A percentile compares a stretch with the other conserved stretches of the same genome.
Conservation (phyloP, 2,329 filamentous ascomycete genomes). For the Exophiala mesophila region DNA sequence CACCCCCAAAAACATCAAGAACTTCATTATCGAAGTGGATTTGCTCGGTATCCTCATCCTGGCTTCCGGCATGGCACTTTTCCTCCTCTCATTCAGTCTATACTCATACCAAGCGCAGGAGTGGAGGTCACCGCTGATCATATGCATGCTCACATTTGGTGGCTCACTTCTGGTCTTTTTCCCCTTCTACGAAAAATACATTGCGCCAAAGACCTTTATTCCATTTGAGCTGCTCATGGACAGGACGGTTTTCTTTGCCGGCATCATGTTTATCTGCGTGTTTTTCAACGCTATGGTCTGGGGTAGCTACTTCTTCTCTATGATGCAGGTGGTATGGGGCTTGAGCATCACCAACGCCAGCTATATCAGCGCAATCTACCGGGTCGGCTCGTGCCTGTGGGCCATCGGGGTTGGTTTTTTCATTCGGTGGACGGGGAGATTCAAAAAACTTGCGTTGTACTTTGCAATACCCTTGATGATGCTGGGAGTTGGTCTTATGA, state of each 20-base stretch:
- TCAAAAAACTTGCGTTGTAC: slow-evolving; percentile 47
- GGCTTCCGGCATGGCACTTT: slow-evolving; percentile 54
- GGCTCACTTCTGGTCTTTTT: slow-evolving; percentile 49
- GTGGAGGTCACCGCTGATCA: slow-evolving; percentile 44
- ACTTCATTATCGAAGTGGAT: slow-evolving; percentile 55
- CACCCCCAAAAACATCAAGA: slow-evolving; percentile 31
- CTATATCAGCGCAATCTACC: slow-evolving; percentile 45
- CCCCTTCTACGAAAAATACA: slow-evolving; percentile 48
- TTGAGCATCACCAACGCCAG: slow-evolving; percentile 38
- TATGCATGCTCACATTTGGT: slow-evolving; percentile 51
- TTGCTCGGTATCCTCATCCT: slow-evolving; percentile 56
- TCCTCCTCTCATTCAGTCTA: slow-evolving; percentile 61
- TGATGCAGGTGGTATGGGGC: slow-evolving; percentile 49
- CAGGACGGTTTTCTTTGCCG: slow-evolving; percentile 48
- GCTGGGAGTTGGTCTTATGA: slow-evolving; percentile 49
- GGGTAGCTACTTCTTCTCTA: slow-evolving; percentile 49
- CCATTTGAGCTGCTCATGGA: slow-evolving; percentile 45
- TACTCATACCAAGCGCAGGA: slow-evolving; percentile 34
- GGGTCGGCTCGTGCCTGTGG: slow-evolving; percentile 47
- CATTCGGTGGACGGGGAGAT: slow-evolving; percentile 45
- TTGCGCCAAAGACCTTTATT: slow-evolving; percentile 50
- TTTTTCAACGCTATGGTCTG: slow-evolving; percentile 48
- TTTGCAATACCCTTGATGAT: slow-evolving; percentile 48
- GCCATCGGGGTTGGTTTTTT: slow-evolving; percentile 42
- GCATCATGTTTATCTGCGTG: slow-evolving; percentile 43